Conservation (phyloP, 176 grass and related monocot genomes). For the Oryza longistaminata region DNA sequence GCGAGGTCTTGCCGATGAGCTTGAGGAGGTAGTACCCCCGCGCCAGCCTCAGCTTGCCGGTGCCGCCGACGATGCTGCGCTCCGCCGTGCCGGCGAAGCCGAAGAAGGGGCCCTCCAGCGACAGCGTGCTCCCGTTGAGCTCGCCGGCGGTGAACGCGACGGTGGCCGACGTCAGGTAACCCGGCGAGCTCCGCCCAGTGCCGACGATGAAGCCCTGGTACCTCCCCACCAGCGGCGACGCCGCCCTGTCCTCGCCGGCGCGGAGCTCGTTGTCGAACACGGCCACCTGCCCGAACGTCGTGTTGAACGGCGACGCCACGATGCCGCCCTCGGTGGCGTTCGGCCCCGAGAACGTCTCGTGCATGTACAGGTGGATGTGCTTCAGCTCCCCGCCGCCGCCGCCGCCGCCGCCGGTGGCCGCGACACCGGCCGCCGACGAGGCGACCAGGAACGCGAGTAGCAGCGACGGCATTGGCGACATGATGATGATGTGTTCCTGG, state of each 20-base stretch:
- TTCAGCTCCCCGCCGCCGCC: background rate
- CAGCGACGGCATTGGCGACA: background rate
- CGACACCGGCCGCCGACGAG: background rate
- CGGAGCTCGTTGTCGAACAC: constrained; percentile 33
- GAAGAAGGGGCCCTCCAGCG: background rate
- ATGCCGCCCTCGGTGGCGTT: constrained; percentile 14
- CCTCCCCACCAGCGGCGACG: constrained; percentile 16
- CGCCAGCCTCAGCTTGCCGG: constrained; percentile 29
- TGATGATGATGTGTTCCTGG: background rate
- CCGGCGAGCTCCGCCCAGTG: background rate
- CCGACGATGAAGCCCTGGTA: constrained; percentile 16
- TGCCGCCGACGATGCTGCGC: constrained; percentile 19
- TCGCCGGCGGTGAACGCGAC: constrained; percentile 20
- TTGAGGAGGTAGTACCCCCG: constrained; percentile 14
- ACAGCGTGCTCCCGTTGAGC: constrained; percentile 11
- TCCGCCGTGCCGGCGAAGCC: background rate
- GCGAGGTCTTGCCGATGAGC: background rate
- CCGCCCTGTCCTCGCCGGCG: background rate
- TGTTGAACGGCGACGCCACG: background rate
- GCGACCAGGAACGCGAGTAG: background rate
- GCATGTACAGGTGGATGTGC: constrained; percentile 27
- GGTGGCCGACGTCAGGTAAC: background rate
- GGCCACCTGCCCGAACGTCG: constrained; percentile 15
- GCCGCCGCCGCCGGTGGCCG: background rate
- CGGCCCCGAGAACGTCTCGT: constrained; percentile 13